Evolutionary conservation across 1,284 basidiomycete genomes (phyloP), one percentile per base, ranked within the genome.

Genomic region (Kalmanozyma brasiliensis): DNA sequence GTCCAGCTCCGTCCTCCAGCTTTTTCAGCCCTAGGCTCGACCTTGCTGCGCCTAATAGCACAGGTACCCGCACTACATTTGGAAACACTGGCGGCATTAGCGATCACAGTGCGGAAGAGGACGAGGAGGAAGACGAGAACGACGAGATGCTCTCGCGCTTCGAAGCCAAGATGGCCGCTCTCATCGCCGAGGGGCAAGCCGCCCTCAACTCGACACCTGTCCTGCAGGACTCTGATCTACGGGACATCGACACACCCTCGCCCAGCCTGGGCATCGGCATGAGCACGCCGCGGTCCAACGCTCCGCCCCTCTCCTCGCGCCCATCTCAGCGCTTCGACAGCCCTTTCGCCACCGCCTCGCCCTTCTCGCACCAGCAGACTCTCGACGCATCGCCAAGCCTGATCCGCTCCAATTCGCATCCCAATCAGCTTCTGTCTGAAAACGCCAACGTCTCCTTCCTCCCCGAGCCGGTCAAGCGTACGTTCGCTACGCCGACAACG

Each of bases 141-240:
- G 73, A 74, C 32, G 65, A 66, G 13, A 64, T 74, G 59, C 63
- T 66, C 23, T 52, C 38, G 13, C 58, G 73, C 16, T 70, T 76
- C 41, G 55, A 76, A 40, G 57, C 47, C 6, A 70, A 62, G 46
- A 76, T 76, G 73, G 53, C 61, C 19, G 64, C 51, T 3, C 49
- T 76, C 23, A 76, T 76, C 41, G 71, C 66, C 5, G 58, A 76
- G 38, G 73, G 73, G 3, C 67, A 70, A 20, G 66, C 71, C 13
- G 73, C 73, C 17, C 53, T 76, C 34, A 57, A 60, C 37, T 70
- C 71, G 0, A 67, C 66, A 9, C 66, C 63, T 5, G 63, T 69
- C 2, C 47, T 74, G 20, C 56, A 69, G 14, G 69, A 64, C 19
- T 46, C 66, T 1, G 66, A 69, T 40, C 37, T 68, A 24, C 41